Percentiles rank a stretch among this genome's conserved stretches.
Evolutionary conservation across 345 rosid species (phyloP).

Genomic region (Ceriops decandra): DNA sequence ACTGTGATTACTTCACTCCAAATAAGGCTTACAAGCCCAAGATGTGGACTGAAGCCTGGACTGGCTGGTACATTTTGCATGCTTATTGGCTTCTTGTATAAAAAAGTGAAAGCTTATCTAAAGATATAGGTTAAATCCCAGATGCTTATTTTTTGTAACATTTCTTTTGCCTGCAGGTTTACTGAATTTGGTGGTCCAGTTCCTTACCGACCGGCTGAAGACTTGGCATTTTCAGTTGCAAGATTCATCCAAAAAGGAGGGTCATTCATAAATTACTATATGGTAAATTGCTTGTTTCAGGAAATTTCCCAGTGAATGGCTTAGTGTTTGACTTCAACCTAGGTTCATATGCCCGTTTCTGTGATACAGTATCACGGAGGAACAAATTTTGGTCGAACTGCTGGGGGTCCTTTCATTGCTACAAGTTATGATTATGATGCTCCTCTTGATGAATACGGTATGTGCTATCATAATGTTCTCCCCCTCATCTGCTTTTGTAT

Average conservation of each 20-base stretch:
- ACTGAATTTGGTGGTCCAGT: constrained; percentile 96
- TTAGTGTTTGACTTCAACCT: constrained; percentile 10
- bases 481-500: not conserved
- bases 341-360: constrained; percentile 18
- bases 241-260: constrained; percentile 97
- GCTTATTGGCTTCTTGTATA: not conserved
- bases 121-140: not conserved
- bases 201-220: constrained; percentile 93
- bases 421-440: constrained; percentile 98
- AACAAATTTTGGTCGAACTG: constrained; percentile 97
- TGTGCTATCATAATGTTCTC: constrained; percentile 10
- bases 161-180: constrained; percentile 47
- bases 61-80: constrained; percentile 69
- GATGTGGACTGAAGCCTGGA: constrained; percentile 99
- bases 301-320: constrained; percentile 11
- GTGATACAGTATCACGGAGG: constrained; percentile 89
- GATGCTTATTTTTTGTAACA: constrained; percentile 11
- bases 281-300: constrained; percentile 47
- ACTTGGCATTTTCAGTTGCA: constrained; percentile 93
- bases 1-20: constrained; percentile 93
- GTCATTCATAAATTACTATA: constrained; percentile 84
- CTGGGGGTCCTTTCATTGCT: constrained; percentile 99
- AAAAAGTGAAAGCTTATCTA: constrained; percentile 6
- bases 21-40: constrained; percentile 94
- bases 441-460: constrained; percentile 96